Percentiles rank a stretch among this genome's conserved stretches.
phyloP scores from a whole-genome alignment of 1,139 yeast species.

The Scheffersomyces illinoinensis region DNA sequence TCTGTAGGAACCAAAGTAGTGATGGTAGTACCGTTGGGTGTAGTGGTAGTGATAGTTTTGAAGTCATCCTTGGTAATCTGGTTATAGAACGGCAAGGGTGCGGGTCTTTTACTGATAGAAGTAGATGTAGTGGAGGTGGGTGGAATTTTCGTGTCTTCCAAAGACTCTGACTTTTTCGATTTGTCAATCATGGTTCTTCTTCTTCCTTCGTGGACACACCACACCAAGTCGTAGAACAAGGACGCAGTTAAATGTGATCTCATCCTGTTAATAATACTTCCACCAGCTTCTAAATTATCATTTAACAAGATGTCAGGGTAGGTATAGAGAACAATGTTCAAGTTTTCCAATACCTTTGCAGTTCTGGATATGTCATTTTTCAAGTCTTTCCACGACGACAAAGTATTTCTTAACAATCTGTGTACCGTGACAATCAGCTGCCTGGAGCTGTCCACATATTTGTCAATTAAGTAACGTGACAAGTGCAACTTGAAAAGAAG shows the following conservation, averaged over 20 bases:
- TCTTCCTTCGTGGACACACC: slow-evolving; percentile 95
- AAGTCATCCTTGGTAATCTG: slow-evolving; percentile 92
- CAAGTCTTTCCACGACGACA: slow-evolving; percentile 89
- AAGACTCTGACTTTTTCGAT: slow-evolving; percentile 2
- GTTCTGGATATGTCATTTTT: slow-evolving; percentile 90
- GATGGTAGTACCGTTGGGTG: slow-evolving; percentile 90
- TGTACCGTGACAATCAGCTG: slow-evolving; percentile 94
- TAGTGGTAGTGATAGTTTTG: slow-evolving; percentile 78
- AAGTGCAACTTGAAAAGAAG: slow-evolving; percentile 79
- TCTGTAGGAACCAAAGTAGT: slow-evolving; percentile 89
- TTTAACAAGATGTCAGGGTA: slow-evolving; percentile 77
- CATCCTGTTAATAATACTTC: slow-evolving; percentile 82
- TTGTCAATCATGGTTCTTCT: slow-evolving; percentile 63
- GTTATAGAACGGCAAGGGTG: slow-evolving; percentile 88
- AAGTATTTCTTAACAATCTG: slow-evolving; percentile 79
- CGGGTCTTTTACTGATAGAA: slow-evolving; percentile 32
- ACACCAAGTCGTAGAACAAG: slow-evolving; percentile 84
- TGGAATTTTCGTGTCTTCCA: slow-evolving; percentile 4
- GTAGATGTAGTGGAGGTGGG: background rate
- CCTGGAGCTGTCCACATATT: slow-evolving; percentile 83
- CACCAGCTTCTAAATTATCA: slow-evolving; percentile 26
- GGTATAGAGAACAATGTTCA: slow-evolving; percentile 82
- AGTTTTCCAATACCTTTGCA: slow-evolving; percentile 88
- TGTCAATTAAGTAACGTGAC: slow-evolving; percentile 73
- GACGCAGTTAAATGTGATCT: slow-evolving; percentile 92